A percentile compares a stretch with the other conserved stretches of the same genome.
phyloP scores from a whole-genome alignment of 2,329 filamentous ascomycete genomes.

The Scedosporium boydii region DNA sequence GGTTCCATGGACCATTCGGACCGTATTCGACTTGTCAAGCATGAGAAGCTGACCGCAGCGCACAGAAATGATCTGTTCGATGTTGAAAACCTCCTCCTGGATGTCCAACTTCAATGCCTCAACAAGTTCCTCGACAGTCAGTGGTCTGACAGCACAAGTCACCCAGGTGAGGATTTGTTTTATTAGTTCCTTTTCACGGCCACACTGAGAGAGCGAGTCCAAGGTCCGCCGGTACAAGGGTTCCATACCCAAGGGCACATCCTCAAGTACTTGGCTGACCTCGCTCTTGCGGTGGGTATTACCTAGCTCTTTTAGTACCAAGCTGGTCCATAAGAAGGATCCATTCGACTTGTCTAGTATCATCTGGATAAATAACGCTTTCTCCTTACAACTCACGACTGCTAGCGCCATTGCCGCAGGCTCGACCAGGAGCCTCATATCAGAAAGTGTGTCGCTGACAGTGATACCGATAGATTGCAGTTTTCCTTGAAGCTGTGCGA shows the following conservation, averaged over 20 bases:
- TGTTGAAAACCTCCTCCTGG: constrained; percentile 12
- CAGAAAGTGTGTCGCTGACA: neutral
- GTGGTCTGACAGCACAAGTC: neutral
- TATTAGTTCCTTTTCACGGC: neutral
- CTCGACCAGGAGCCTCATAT: neutral
- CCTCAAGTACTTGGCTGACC: neutral
- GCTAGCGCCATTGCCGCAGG: neutral
- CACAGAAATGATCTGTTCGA: constrained; percentile 17
- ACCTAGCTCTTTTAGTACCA: constrained; percentile 22
- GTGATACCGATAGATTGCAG: neutral
- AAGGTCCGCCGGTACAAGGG: neutral
- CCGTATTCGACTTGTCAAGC: constrained; percentile 20
- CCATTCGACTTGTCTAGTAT: constrained; percentile 25
- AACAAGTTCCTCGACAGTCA: neutral
- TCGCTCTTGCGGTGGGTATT: neutral
- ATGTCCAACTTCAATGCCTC: neutral
- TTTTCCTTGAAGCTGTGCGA: neutral
- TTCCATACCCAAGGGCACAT: neutral
- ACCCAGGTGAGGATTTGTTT: neutral
- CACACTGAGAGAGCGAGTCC: neutral
- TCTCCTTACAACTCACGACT: neutral
- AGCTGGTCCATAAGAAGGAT: constrained; percentile 25
- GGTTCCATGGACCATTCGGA: constrained; percentile 28
- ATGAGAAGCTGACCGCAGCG: constrained; percentile 26
- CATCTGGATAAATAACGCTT: constrained; percentile 13